Conservation (phyloP, 345 rosid species). For the Raphanus sativus region DNA sequence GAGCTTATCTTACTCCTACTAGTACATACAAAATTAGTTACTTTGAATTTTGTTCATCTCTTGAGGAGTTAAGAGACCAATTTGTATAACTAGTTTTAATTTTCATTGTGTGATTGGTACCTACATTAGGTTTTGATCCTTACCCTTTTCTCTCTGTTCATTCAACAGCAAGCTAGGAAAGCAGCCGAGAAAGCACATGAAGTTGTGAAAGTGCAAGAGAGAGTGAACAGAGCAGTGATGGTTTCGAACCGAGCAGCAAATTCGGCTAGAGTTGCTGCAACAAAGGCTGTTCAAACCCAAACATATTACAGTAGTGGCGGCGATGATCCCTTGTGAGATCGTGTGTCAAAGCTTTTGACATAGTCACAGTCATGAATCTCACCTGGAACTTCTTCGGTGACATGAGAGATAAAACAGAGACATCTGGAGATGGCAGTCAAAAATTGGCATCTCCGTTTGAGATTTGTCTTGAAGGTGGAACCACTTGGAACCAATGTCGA, state of each 20-base stretch:
- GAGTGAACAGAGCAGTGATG: conserved; percentile 63
- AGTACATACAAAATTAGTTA: background rate
- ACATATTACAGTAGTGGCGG: conserved; percentile 40
- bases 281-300: conserved; percentile 69
- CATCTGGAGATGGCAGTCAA: conserved; percentile 5
- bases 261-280: conserved; percentile 83
- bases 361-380: conserved; percentile 15
- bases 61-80: background rate
- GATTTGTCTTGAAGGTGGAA: conserved; percentile 30
- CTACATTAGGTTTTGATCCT: conserved; percentile 16
- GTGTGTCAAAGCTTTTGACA: conserved; percentile 27
- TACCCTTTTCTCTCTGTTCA: background rate
- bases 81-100: no score
- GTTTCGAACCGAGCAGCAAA: conserved; percentile 80
- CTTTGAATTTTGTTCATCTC: background rate
- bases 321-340: conserved; percentile 36
- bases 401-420: conserved; percentile 5
- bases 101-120: conserved; percentile 3
- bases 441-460: conserved; percentile 16
- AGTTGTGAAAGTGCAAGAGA: conserved; percentile 57
- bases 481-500: conserved; percentile 39
- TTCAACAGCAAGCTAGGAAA: conserved; percentile 65
- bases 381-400: background rate
- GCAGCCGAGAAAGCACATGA: conserved; percentile 63
- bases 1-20: background rate